These are phyloP conservation scores for Boletus insuetus DNA, from an alignment of 768 basidiomycete species.

Conservation along the genomic window DNA sequence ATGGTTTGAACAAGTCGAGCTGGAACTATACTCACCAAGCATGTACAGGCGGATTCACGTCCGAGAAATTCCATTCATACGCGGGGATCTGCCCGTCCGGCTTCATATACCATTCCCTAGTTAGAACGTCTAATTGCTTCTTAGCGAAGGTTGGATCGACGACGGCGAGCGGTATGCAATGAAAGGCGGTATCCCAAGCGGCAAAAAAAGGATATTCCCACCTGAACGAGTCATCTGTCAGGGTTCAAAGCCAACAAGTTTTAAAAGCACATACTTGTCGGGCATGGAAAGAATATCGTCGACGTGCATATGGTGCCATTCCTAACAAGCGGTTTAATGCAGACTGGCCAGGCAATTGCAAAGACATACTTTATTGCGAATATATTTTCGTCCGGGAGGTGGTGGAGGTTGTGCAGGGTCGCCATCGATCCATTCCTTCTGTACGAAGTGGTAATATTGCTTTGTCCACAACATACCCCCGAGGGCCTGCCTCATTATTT, in stretches of 20 bases:
- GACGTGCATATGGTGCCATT: slow-evolving; percentile 95
- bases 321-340: slow-evolving; percentile 40
- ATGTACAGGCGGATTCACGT: slow-evolving; percentile 98
- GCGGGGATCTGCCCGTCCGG: slow-evolving; percentile 98
- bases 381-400: slow-evolving; percentile 80
- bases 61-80: slow-evolving; percentile 99
- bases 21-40: slow-evolving; percentile 63
- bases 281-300: slow-evolving; percentile 98
- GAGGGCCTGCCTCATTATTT: slow-evolving; percentile 95
- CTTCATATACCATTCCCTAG: slow-evolving; percentile 99
- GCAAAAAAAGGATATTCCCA: slow-evolving; percentile 99
- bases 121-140: slow-evolving; percentile 94
- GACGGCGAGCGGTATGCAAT: slow-evolving; percentile 95
- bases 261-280: slow-evolving; percentile 67
- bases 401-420: slow-evolving; percentile 95
- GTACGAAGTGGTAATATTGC: slow-evolving; percentile 94
- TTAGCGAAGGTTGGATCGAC: slow-evolving; percentile 96
- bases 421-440: slow-evolving; percentile 94
- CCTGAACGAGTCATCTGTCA: slow-evolving; percentile 35
- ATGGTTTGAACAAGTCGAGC: not conserved
- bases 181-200: slow-evolving; percentile 99
- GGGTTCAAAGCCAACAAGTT: not conserved
- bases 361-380: slow-evolving; percentile 72
- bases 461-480: slow-evolving; percentile 99
- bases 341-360: not conserved